These are phyloP conservation scores for Hypoxylon subgilvum DNA, from an alignment of 495 filamentous ascomycete genomes.

Conservation along the genomic window DNA sequence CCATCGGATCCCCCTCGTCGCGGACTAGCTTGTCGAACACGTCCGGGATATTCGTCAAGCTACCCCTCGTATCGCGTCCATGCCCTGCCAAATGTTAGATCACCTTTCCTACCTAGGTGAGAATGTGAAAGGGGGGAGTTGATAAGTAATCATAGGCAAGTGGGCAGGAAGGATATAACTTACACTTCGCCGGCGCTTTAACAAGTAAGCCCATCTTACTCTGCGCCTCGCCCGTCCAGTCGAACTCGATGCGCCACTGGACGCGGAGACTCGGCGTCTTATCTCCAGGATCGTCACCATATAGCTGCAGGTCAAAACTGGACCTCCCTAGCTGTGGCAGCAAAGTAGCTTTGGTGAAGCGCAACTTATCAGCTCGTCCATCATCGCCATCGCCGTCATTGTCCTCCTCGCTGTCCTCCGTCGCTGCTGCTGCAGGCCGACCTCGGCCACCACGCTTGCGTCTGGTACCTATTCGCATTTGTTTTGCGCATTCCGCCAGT, in stretches of 20 bases:
- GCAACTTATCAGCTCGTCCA: conserved; percentile 13
- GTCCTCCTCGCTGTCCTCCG: conserved; percentile 28
- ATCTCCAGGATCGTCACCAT: conserved; percentile 16
- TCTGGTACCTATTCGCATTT: conserved; percentile 32
- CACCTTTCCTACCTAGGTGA: neutral
- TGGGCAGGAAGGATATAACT: no score
- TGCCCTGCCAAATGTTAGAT: conserved; percentile 54
- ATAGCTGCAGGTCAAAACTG: conserved; percentile 49
- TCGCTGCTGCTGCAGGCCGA: conserved; percentile 13
- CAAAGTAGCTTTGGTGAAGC: conserved; percentile 35
- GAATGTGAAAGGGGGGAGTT: no score
- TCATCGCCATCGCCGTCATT: conserved; percentile 21
- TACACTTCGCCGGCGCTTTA: conserved; percentile 59
- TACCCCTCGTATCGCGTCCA: conserved; percentile 53
- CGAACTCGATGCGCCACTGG: conserved; percentile 63
- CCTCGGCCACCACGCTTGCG: conserved; percentile 18
- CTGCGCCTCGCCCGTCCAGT: conserved; percentile 68
- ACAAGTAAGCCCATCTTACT: conserved; percentile 55
- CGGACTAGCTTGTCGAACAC: conserved; percentile 60
- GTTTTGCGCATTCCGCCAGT: conserved; percentile 36
- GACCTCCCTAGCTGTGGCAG: conserved; percentile 53
- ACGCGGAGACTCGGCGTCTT: conserved; percentile 48
- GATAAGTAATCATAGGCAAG: no score
- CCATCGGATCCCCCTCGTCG: conserved; percentile 56
- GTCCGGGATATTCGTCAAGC: conserved; percentile 55